Base-by-base conservation (phyloP, 2,329 filamentous ascomycete genomes). In the Fonsecaea multimorphosa region DNA sequence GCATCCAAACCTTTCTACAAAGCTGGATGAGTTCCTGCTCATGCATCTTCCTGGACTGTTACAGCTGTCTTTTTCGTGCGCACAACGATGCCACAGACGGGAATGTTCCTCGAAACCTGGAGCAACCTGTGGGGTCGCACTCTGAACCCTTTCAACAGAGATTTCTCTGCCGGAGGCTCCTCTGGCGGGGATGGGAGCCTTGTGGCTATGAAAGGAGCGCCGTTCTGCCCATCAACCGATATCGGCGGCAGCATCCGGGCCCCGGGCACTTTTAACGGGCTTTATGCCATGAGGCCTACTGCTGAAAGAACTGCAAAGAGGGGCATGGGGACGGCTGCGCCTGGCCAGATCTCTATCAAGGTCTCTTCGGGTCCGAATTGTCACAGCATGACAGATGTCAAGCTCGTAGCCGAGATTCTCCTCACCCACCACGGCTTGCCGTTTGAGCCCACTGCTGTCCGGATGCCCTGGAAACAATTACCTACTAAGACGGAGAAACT, bases 131-230 rank as follows among this genome's bases (percentile, higher is more conserved):
- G 71, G 51, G 74, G 76, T 7, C 36, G 54, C 9, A 87, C 85
- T 0, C 76, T 81, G 9, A 87, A 87, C 69, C 85, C 85, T 0
- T 81, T 80, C 72, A 86, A 87, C 72, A 77, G 75, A 1, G 78
- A 75, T 1, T 73, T 87, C n/a, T 83, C 83, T 0, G 72, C 79
- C 22, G 85, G 85, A 3, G 85, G 85, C 1, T 83, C 80, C 2
- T 84, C 82, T 2, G 85, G 86, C 38, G 85, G 85, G 51, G 85
- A 87, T 73, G 84, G 84, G 1, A 84, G 85, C 0, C 73, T 87
- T 2, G 63, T 86, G 14, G 85, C 81, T 1, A 75, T 86, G 40
- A 75, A 80, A 34, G 85, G 85, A 4, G 84, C 80, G 1, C 66
- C 66, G 8, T 57, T 68, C 31, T 65, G 59, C 38, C 22, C 79